phyloP scores from a whole-genome alignment of 2,329 filamentous ascomycete species.

The Aspergillaceae sp. region DNA sequence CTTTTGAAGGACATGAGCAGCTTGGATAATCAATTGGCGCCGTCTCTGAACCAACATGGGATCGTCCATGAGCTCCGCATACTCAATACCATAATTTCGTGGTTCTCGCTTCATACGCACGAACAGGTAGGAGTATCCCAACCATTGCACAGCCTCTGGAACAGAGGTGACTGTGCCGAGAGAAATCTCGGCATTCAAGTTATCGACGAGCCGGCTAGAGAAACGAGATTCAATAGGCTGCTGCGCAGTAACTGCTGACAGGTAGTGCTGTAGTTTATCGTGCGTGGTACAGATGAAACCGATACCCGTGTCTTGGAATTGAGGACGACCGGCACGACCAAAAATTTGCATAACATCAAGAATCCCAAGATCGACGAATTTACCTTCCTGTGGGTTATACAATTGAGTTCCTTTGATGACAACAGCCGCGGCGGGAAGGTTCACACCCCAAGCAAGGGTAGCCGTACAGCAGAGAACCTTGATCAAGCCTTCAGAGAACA shows the following conservation, averaged over 20 bases:
- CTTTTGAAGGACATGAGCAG: slow-evolving; percentile 75
- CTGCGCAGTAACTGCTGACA: slow-evolving; percentile 88
- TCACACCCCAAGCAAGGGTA: slow-evolving; percentile 96
- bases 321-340: slow-evolving; percentile 91
- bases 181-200: slow-evolving; percentile 89
- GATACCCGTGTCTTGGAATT: slow-evolving; percentile 95
- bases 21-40: slow-evolving; percentile 77
- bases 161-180: slow-evolving; percentile 93
- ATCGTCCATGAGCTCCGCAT: slow-evolving; percentile 81
- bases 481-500: slow-evolving; percentile 86
- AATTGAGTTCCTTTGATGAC: slow-evolving; percentile 97
- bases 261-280: slow-evolving; percentile 86
- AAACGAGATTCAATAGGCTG: slow-evolving; percentile 97
- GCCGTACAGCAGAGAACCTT: slow-evolving; percentile 98
- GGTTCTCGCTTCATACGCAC: slow-evolving; percentile 93
- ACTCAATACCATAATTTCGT: slow-evolving; percentile 88
- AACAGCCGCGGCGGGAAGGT: slow-evolving; percentile 90
- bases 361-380: slow-evolving; percentile 92
- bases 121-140: slow-evolving; percentile 95
- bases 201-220: slow-evolving; percentile 87
- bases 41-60: slow-evolving; percentile 78
- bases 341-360: slow-evolving; percentile 97
- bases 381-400: slow-evolving; percentile 92
- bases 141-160: slow-evolving; percentile 88
- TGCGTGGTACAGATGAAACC: slow-evolving; percentile 96